Conservation (phyloP, 2,329 filamentous ascomycete genomes). For the Diaporthe capsici region DNA sequence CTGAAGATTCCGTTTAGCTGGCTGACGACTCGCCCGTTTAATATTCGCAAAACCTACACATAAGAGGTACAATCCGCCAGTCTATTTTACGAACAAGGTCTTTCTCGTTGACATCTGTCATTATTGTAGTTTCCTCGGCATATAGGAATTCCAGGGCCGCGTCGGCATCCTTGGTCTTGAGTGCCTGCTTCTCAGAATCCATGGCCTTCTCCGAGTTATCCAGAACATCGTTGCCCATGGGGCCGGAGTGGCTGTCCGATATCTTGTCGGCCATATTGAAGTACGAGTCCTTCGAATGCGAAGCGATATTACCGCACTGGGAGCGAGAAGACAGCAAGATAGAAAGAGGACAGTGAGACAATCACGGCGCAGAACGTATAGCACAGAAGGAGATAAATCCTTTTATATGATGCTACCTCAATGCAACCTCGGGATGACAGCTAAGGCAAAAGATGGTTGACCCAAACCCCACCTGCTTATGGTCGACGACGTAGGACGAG, state of each 20-base stretch:
- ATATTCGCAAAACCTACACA: slow-evolving; percentile 44
- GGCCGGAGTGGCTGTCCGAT: slow-evolving; percentile 10
- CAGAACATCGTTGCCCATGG: not conserved
- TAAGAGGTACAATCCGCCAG: slow-evolving; percentile 49
- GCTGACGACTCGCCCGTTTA: not conserved
- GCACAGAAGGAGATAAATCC: no score
- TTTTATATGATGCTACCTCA: not conserved
- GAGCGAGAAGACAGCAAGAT: not conserved
- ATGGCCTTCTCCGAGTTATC: slow-evolving; percentile 1
- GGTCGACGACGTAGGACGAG: not conserved
- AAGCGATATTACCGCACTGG: not conserved
- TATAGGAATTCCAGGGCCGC: slow-evolving; percentile 39
- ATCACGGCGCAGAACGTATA: not conserved
- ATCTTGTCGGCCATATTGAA: slow-evolving; percentile 18
- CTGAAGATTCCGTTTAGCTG: slow-evolving; percentile 37
- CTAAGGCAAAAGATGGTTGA: not conserved
- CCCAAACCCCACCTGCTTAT: not conserved
- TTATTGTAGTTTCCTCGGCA: slow-evolving; percentile 24
- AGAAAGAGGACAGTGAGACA: not conserved
- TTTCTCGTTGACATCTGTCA: slow-evolving; percentile 40
- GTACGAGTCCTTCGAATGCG: not conserved
- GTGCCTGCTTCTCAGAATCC: slow-evolving; percentile 38
- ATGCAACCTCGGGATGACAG: slow-evolving; percentile 3
- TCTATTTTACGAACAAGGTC: slow-evolving; percentile 48
- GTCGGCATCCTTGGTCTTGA: slow-evolving; percentile 32